phyloP scores from a whole-genome alignment of 257 asterid genomes.

The Nicotiana tomentosiformis region DNA sequence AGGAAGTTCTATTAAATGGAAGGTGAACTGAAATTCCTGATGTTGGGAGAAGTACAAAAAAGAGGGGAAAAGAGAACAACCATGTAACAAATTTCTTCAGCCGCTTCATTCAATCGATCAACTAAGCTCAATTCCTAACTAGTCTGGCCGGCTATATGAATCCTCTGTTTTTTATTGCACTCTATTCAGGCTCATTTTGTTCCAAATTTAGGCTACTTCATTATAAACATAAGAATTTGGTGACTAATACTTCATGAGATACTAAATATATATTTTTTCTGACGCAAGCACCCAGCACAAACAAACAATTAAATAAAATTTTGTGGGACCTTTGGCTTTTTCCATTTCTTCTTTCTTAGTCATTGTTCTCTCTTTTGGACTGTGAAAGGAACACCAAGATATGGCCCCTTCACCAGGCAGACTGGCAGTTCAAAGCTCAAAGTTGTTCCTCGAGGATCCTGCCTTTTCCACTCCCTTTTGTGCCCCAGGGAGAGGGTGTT shows the following conservation, averaged over 20 bases:
- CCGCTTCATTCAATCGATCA: neutral
- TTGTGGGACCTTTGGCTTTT: neutral
- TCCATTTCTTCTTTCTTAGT: neutral
- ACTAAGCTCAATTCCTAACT: neutral
- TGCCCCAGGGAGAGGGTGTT: neutral
- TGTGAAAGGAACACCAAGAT: neutral
- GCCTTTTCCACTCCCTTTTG: neutral
- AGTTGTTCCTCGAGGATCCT: neutral
- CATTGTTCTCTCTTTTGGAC: neutral
- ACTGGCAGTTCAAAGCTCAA: neutral
- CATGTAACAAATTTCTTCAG: neutral
- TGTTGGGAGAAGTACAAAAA: neutral
- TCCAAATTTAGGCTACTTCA: conserved; percentile 7
- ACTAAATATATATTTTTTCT: neutral
- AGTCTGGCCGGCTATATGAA: neutral
- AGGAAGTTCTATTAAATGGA: neutral
- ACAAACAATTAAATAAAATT: neutral
- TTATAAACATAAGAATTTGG: neutral
- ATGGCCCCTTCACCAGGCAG: conserved; percentile 1
- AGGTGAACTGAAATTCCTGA: neutral
- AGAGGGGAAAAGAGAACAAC: neutral
- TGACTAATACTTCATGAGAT: neutral
- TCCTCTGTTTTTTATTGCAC: neutral
- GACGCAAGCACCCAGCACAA: neutral
- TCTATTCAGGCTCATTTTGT: neutral